Percentiles rank a stretch among this genome's conserved stretches.
These are phyloP conservation scores for Blepharisma undulans DNA, from an alignment of 169 alveolate genomes.

Conservation along the genomic window DNA sequence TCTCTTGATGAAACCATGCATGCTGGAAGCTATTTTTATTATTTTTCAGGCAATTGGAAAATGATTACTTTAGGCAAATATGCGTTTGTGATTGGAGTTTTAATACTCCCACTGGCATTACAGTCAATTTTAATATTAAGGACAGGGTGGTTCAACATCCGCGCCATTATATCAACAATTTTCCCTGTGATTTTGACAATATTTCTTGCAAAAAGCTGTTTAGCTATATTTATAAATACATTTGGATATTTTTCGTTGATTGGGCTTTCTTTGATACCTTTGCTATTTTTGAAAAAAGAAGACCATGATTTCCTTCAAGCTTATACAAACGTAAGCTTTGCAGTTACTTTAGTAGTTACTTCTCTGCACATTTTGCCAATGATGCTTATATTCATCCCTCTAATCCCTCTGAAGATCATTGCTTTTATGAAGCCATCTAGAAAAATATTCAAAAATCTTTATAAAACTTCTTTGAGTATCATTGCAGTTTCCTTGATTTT, in stretches of 20 bases:
- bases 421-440: neutral
- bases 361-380: neutral
- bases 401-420: neutral
- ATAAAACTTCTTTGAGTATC: neutral
- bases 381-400: neutral
- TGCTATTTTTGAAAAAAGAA: neutral
- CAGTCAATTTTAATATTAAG: neutral
- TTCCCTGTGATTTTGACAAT: neutral
- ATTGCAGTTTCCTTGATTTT: neutral
- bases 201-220: neutral
- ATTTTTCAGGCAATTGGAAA: neutral
- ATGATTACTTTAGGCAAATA: slow-evolving; percentile 7
- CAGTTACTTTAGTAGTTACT: neutral
- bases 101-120: neutral
- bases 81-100: neutral
- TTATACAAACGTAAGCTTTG: neutral
- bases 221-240: neutral
- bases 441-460: neutral
- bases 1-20: slow-evolving; percentile 6
- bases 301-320: neutral
- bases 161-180: neutral
- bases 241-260: neutral
- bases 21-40: slow-evolving; percentile 12
- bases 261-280: neutral
- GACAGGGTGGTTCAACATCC: neutral